Conservation (phyloP, 1,284 basidiomycete genomes). For the Vanrija sp. region DNA sequence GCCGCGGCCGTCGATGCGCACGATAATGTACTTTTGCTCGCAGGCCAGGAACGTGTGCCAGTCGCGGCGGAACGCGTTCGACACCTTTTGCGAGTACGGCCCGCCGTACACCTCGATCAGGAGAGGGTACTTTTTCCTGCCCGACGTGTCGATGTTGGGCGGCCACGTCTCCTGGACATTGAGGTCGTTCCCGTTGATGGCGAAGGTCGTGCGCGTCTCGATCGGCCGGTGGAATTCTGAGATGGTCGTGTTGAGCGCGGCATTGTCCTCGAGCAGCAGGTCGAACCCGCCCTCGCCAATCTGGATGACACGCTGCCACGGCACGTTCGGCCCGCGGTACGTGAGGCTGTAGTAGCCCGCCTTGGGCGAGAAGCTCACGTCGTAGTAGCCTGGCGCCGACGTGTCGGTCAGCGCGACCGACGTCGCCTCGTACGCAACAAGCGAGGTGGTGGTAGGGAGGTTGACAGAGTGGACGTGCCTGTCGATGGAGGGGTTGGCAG, state of each 20-base stretch:
- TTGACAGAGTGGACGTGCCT: slow-evolving; percentile 76
- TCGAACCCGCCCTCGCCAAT: slow-evolving; percentile 52
- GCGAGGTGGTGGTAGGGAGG: slow-evolving; percentile 52
- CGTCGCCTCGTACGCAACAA: slow-evolving; percentile 24
- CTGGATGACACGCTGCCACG: slow-evolving; percentile 77
- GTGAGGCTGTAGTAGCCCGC: slow-evolving; percentile 78
- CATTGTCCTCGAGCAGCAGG: slow-evolving; percentile 65
- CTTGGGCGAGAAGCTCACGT: slow-evolving; percentile 70
- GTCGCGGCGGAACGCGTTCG: slow-evolving; percentile 63
- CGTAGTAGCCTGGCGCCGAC: slow-evolving; percentile 60
- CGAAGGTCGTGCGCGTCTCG: slow-evolving; percentile 64
- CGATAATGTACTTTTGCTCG: slow-evolving; percentile 76
- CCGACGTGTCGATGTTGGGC: slow-evolving; percentile 84
- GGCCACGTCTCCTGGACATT: slow-evolving; percentile 88
- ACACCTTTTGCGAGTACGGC: slow-evolving; percentile 74
- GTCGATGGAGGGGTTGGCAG: slow-evolving; percentile 75
- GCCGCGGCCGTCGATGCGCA: slow-evolving; percentile 86
- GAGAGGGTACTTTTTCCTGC: slow-evolving; percentile 88
- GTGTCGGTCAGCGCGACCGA: slow-evolving; percentile 63
- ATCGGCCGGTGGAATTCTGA: slow-evolving; percentile 69
- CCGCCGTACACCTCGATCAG: slow-evolving; percentile 91
- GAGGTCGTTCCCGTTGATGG: slow-evolving; percentile 74
- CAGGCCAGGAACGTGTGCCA: slow-evolving; percentile 87
- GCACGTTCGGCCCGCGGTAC: slow-evolving; percentile 77
- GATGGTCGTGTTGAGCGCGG: slow-evolving; percentile 64